Base-by-base conservation (phyloP, 1,139 yeast species). In the Debaryomycetaceae sp. region DNA sequence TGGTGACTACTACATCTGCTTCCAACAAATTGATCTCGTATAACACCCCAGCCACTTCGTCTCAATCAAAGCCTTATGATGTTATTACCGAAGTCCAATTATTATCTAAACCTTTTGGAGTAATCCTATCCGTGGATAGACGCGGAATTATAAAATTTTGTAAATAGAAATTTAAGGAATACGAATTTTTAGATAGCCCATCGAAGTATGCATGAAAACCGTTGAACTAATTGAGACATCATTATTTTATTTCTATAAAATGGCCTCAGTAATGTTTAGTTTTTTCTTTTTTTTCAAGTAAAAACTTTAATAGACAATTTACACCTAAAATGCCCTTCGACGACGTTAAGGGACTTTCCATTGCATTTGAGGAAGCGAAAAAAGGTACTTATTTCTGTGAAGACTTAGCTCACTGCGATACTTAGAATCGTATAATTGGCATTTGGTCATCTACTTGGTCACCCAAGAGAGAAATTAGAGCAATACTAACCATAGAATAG, bases 321-420 rank as follows among this genome's bases (percentile, higher is more conserved):
- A 13, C 20, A 24, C 20, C 17, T 34, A 46, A 33, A 5, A 78
- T 78, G 83, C 47, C 74, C 36, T 80, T 79, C 51, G 83, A 82
- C 65, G 95, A 87, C 63, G 61, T 62, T 24, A 68, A 75, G 51
- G 95, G 95, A 39, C 65, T 87, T 72, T 69, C 76, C 48, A 78
- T 84, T 43, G 93, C 95, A 45, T 69, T 80, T 38, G 88, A 84
- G 56, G 88, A 87, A 68, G 95, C 95, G 3, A 62, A 65, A 43
- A 73, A 75, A 51, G 81, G 90, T 68, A 63, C 48, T 80, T 66
- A 31, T 11, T 24, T 11, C 9, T 34, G 39, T 4, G 39, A 8
- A 11, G 31, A 27, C 11, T 27, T 27, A 11, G 17, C 7, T 13
- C n/a, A 4, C 24, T 34, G 41, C 55, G 54, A 53, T 52, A 56